Evolutionary conservation across 1,284 basidiomycete genomes (phyloP), one percentile per base, ranked within the genome.

Genomic region (Neolentinus lepideus): DNA sequence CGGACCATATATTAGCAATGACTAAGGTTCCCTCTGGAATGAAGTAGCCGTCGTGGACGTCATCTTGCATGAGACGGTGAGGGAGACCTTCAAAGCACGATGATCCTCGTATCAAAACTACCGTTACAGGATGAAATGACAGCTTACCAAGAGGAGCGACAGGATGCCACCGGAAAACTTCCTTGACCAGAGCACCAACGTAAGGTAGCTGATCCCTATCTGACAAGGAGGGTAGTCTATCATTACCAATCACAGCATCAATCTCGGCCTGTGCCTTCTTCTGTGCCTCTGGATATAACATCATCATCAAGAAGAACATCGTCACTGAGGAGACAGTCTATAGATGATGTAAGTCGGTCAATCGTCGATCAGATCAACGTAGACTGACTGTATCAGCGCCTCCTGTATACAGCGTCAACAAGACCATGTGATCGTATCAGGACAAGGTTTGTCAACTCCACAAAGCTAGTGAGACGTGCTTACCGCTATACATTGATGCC

Each of bases 181-280:
- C 70, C 11, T 60, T 64, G 31, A 69, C 58, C 4, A 66, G 46
- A 2, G 69, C 68, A 43, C 65, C 61, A 11, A 69, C 58, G 47
- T 71, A 71, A 1, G 66, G 69, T 25, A 72, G 53, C 8, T 57
- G 54, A 36, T 64, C 61, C n/a, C 63, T 60, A 58, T 72, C 70
- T 3, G 57, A 51, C 29, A 71, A 60, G 9, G 51, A 55, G 8
- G 70, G 70, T 16, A 70, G 58, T 29, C 68, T 60, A 1, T 67
- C 63, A 0, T 36, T 56, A n/a, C 68, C 67, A 9, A 59, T 55
- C 26, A 66, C 60, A 11, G 57, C 52, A 38, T 66, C 64, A 22
- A 69, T 60, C 50, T 69, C 67, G 14, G 57, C 60, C 52, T 67
- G 64, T 0, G 62, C 65, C 43, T 62, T 62, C 43, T 56, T 54